Conservation (phyloP, 2,329 filamentous ascomycete species). For the Cadophora malorum region DNA sequence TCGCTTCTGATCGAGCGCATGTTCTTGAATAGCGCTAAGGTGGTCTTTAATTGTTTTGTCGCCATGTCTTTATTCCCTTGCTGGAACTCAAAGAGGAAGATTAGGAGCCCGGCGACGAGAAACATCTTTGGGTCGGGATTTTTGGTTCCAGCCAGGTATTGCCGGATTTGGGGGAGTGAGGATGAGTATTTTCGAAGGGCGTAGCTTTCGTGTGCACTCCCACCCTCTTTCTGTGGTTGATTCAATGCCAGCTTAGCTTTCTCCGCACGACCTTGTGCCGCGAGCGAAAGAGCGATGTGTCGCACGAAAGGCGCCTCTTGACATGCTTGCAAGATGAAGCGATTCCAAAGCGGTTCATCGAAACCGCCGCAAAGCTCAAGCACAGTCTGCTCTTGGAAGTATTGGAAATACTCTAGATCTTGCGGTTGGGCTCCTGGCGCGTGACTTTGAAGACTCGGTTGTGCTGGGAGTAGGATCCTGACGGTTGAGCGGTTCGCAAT, state of each 20-base stretch:
- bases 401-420: slow-evolving; percentile 8
- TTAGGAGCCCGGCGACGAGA: slow-evolving; percentile 3
- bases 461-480: not conserved
- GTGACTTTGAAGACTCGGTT: not conserved
- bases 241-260: not conserved
- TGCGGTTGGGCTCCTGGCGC: not conserved
- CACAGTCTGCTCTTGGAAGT: slow-evolving; percentile 10
- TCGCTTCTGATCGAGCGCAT: not conserved
- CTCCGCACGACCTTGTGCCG: not conserved
- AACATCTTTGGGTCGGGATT: slow-evolving; percentile 7
- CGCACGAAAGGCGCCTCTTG: slow-evolving; percentile 6
- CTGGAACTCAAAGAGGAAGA: slow-evolving; percentile 4
- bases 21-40: slow-evolving; percentile 1
- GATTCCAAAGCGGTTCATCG: slow-evolving; percentile 1
- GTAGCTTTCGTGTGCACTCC: not conserved
- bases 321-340: slow-evolving; percentile 1
- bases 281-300: not conserved
- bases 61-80: slow-evolving; percentile 2
- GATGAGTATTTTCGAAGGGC: slow-evolving; percentile 1
- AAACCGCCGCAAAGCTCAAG: slow-evolving; percentile 8
- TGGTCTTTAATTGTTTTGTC: slow-evolving; percentile 6
- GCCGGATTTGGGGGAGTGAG: not conserved
- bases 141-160: not conserved
- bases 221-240: not conserved
- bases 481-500: not conserved